Percentiles rank a stretch among this genome's conserved stretches.
Conservation (phyloP, 768 basidiomycete genomes). For the Gloeopeniophorella convolvens region DNA sequence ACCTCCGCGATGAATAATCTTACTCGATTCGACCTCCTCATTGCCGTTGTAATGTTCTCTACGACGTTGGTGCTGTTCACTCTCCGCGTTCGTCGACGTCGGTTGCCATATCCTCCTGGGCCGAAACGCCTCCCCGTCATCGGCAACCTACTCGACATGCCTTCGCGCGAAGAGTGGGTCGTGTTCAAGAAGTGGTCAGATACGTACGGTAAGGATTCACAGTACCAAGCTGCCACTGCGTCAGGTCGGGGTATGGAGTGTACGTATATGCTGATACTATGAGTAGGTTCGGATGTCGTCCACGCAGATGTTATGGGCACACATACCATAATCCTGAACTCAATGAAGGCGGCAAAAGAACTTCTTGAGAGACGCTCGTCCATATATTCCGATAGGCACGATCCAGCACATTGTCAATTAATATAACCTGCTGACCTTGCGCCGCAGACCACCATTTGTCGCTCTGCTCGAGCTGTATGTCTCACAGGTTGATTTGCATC, state of each 20-base stretch:
- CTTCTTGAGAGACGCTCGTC: constrained; percentile 2
- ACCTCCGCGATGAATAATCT: too few species aligned
- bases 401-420: background rate
- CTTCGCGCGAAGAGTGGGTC: background rate
- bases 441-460: background rate
- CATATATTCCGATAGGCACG: constrained; percentile 4
- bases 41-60: too few species aligned
- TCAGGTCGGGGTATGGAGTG: background rate
- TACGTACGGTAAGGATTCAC: background rate
- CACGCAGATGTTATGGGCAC: constrained; percentile 18
- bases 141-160: constrained; percentile 10
- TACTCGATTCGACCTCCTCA: too few species aligned
- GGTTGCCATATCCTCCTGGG: constrained; percentile 12
- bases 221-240: too few species aligned
- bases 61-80: too few species aligned
- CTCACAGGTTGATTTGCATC: background rate
- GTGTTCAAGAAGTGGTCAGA: constrained; percentile 2
- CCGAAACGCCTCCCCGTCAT: constrained; percentile 11
- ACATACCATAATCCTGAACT: constrained; percentile 31
- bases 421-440: background rate
- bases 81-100: background rate
- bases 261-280: background rate
- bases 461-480: background rate
- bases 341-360: constrained; percentile 17
- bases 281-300: constrained; percentile 16